Evolutionary conservation across 2,329 filamentous ascomycete species (phyloP).

Genomic region (Ceratocystis colombiana): DNA sequence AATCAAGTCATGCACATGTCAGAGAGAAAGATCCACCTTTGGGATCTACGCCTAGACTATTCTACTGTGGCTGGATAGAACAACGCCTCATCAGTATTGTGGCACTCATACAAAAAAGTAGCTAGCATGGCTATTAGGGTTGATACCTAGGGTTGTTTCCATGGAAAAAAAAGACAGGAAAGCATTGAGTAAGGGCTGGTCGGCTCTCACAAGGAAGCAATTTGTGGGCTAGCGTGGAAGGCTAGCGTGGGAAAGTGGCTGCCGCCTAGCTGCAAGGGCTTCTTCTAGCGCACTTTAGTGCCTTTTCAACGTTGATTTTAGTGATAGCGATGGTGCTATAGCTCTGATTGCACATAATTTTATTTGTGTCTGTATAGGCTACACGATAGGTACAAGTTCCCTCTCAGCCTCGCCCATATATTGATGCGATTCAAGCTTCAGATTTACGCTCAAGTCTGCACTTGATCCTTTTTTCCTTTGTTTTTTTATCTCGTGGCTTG

Average conservation of each 20-base stretch:
- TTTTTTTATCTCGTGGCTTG: neutral
- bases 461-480: neutral
- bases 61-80: too few relatives aligned
- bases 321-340: neutral
- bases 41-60: neutral
- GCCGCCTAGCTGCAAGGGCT: conserved; percentile 1
- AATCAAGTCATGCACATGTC: conserved; percentile 8
- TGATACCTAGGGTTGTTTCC: too few relatives aligned
- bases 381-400: neutral
- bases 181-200: neutral
- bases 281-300: conserved; percentile 6
- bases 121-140: too few relatives aligned
- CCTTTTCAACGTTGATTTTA: neutral
- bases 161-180: neutral
- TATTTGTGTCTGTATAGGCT: neutral
- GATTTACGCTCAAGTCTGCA: neutral
- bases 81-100: too few relatives aligned
- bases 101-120: too few relatives aligned
- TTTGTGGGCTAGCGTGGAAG: neutral
- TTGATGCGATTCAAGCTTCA: neutral
- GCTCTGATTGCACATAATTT: neutral
- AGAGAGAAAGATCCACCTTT: neutral
- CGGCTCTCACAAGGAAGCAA: neutral
- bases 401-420: neutral
- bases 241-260: neutral